phyloP scores from a whole-genome alignment of 139 green algal species.

The Astrephomene gubernaculifera region DNA sequence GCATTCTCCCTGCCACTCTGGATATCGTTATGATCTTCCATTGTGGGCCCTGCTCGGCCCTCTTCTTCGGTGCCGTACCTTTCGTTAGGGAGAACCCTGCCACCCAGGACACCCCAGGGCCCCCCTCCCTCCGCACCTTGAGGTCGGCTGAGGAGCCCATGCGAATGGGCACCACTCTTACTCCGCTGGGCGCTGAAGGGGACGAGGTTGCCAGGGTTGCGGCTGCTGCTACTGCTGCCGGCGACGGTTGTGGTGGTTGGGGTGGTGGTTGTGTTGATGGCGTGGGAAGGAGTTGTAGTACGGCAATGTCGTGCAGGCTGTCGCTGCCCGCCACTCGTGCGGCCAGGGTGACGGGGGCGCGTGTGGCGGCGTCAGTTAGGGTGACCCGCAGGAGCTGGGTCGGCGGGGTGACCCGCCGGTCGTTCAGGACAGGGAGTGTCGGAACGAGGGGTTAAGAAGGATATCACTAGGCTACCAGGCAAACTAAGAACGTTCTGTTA shows the following conservation, averaged over 20 bases:
- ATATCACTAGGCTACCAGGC: neutral
- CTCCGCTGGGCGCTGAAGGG: neutral
- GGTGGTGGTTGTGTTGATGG: too few relatives aligned
- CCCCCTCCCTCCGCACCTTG: conserved; percentile 23
- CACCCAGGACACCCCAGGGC: too few relatives aligned
- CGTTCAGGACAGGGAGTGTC: neutral
- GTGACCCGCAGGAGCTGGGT: conserved; percentile 31
- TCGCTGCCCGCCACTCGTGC: conserved; percentile 55
- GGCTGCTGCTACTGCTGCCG: neutral
- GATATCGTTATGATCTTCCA: neutral
- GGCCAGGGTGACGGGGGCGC: neutral
- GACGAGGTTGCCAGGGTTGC: neutral
- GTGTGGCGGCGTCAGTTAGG: neutral
- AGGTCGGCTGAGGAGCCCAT: conserved; percentile 57
- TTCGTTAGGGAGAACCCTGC: too few relatives aligned
- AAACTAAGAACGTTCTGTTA: neutral
- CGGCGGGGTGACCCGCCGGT: neutral
- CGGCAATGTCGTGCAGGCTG: conserved; percentile 65
- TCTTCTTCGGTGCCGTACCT: neutral
- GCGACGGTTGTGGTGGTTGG: too few relatives aligned
- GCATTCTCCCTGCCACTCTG: neutral
- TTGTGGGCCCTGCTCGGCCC: neutral
- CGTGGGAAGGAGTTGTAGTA: conserved; percentile 58
- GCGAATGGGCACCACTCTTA: conserved; percentile 39
- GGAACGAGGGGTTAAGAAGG: neutral